Evolutionary conservation across 148 eudicot genomes (phyloP), one percentile per base, ranked within the genome.

Genomic region (Cornus florida): DNA sequence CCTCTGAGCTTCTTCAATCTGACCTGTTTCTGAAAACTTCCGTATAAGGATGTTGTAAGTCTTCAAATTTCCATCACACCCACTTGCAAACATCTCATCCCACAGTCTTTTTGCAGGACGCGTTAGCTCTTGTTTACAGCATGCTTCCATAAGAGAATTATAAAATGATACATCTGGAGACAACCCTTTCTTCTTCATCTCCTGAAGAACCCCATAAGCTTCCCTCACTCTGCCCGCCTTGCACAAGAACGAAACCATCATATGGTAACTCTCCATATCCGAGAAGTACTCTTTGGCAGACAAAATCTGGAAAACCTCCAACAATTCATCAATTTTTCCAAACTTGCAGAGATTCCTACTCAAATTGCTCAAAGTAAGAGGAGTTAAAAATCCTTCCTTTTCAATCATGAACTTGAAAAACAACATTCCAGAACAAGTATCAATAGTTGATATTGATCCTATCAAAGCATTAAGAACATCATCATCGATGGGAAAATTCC

Each of bases 61-160:
- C 83, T 81, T 85, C 82, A 88, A 80, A 79, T 90, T 86, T 22
- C 93, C 97, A 72, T 73, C 48, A 76, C 93, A 82, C 1, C 97
- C 93, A 78, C 83, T 85, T 10, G 93, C 82, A 84, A 95, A 95
- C 97, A 95, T 95, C 89, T 95, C 97, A 83, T 95, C 97, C 99
- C 97, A 95, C 77, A 95, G 84, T 86, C 87, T 87, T 82, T 88
- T 93, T 28, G 97, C 97, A n/a, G 99, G 99, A 50, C 97, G 96
- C 60, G 93, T 46, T 75, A 92, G 88, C 84, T 92, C 95, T 59
- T 90, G 95, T 74, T 79, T 86, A 82, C 99, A 95, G 71, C 92
- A 91, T 23, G 97, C 97, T 79, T 92, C 97, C 88, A 95, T 89
- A 69, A 95, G 89, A 78, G 33, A 78, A 86, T 95, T 93, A 78